Evolutionary conservation across 805 yeast genomes (phyloP).

Genomic region (Saccharomycopsis fodiens): DNA sequence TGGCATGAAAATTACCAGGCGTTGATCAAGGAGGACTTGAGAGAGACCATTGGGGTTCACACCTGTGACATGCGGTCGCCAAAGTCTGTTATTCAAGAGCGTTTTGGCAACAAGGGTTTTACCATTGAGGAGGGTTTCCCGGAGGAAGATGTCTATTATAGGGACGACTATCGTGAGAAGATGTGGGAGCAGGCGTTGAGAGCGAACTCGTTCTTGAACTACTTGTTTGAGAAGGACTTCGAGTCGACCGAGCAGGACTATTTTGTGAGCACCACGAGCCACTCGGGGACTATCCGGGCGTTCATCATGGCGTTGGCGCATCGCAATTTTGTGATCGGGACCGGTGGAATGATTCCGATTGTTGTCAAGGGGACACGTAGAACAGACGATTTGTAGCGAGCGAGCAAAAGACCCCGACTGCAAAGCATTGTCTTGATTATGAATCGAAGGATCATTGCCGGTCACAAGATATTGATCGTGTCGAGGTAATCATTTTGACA

Average conservation of each 20-base stretch:
- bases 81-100: conserved; percentile 30
- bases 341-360: conserved; percentile 53
- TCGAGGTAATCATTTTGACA: too few relatives aligned
- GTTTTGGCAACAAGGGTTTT: conserved; percentile 32
- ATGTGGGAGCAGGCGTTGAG: conserved; percentile 34
- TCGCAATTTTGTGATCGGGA: conserved; percentile 39
- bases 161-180: conserved; percentile 39
- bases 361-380: conserved; percentile 34
- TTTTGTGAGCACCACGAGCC: conserved; percentile 26
- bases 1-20: conserved; percentile 31
- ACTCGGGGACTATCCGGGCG: conserved; percentile 43
- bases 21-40: conserved; percentile 37
- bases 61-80: conserved; percentile 50
- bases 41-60: conserved; percentile 57
- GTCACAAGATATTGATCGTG: too few relatives aligned
- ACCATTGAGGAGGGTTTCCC: conserved; percentile 36
- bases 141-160: conserved; percentile 40
- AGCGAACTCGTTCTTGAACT: conserved; percentile 40
- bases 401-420: too few relatives aligned
- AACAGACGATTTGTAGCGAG: conserved; percentile 18
- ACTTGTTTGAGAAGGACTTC: conserved; percentile 30
- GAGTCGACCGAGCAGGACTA: conserved; percentile 19
- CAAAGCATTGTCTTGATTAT: too few relatives aligned
- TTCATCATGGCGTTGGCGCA: conserved; percentile 42
- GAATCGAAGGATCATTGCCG: too few relatives aligned